phyloP scores from a whole-genome alignment of 345 rosid genomes.

The Eucalyptus coolabah region DNA sequence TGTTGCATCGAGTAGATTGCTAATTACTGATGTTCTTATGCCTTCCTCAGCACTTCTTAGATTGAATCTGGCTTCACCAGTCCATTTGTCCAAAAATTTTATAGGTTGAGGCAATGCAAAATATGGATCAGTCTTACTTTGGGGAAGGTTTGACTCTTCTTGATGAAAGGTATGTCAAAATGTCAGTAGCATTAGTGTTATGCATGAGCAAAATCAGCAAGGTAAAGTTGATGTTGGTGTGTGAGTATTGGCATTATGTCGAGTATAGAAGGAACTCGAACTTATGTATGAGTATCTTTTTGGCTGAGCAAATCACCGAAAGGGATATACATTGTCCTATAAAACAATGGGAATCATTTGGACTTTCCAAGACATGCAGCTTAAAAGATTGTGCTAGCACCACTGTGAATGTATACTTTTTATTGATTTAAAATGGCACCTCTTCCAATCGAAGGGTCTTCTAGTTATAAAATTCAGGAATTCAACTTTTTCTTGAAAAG shows the following conservation, averaged over 20 bases:
- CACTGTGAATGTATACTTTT: not conserved
- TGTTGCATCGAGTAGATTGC: not conserved
- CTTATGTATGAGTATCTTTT: not conserved
- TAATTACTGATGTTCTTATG: not conserved
- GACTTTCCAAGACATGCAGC: not conserved
- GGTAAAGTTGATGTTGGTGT: not conserved
- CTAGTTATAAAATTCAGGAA: not conserved
- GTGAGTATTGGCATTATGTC: not conserved
- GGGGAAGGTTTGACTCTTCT: conserved; percentile 94
- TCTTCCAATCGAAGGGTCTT: not conserved
- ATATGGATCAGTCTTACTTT: conserved; percentile 45
- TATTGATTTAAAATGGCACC: not conserved
- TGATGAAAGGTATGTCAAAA: conserved; percentile 45
- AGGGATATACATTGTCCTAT: not conserved
- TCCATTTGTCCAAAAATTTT: not conserved
- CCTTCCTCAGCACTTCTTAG: not conserved
- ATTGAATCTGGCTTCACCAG: not conserved
- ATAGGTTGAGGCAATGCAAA: conserved; percentile 50
- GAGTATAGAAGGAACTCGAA: not conserved
- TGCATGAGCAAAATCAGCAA: not conserved
- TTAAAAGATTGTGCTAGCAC: not conserved
- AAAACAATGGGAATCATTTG: not conserved
- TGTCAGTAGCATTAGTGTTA: not conserved
- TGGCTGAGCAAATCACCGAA: not conserved
- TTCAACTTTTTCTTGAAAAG: not conserved